Evolutionary conservation across 2,329 filamentous ascomycete genomes (phyloP).

Genomic region (Coniella lustricola): DNA sequence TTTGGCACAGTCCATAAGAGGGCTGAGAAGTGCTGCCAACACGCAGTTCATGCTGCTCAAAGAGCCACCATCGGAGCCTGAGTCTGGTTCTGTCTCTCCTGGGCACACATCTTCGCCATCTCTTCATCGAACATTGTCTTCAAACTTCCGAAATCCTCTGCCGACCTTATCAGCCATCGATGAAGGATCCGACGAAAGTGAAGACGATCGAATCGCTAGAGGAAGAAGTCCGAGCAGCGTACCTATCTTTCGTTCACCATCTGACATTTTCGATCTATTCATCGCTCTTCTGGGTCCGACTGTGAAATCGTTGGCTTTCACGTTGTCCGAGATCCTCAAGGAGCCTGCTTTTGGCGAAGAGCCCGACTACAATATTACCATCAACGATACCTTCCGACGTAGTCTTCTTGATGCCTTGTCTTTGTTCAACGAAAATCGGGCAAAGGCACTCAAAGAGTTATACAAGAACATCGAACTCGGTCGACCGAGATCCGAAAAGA

Average conservation of each 20-base stretch:
- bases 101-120: conserved; percentile 25
- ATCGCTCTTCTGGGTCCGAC: conserved; percentile 84
- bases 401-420: conserved; percentile 75
- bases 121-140: conserved; percentile 23
- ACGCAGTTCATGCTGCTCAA: conserved; percentile 82
- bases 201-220: conserved; percentile 32
- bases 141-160: conserved; percentile 32
- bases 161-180: conserved; percentile 53
- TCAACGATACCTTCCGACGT: conserved; percentile 72
- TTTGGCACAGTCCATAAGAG: conserved; percentile 82
- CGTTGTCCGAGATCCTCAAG: conserved; percentile 78
- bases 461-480: conserved; percentile 74
- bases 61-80: conserved; percentile 40
- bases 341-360: conserved; percentile 74
- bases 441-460: conserved; percentile 67
- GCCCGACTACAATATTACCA: conserved; percentile 59
- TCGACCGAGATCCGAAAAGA: conserved; percentile 59
- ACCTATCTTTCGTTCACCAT: conserved; percentile 50
- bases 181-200: conserved; percentile 53
- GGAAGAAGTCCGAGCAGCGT: conserved; percentile 16
- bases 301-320: conserved; percentile 93
- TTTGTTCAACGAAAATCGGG: conserved; percentile 70
- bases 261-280: conserved; percentile 87
- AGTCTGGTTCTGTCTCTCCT: conserved; percentile 27
- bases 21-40: conserved; percentile 78